Conservation (phyloP, 257 asterid species). For the Osmanthus fragrans region DNA sequence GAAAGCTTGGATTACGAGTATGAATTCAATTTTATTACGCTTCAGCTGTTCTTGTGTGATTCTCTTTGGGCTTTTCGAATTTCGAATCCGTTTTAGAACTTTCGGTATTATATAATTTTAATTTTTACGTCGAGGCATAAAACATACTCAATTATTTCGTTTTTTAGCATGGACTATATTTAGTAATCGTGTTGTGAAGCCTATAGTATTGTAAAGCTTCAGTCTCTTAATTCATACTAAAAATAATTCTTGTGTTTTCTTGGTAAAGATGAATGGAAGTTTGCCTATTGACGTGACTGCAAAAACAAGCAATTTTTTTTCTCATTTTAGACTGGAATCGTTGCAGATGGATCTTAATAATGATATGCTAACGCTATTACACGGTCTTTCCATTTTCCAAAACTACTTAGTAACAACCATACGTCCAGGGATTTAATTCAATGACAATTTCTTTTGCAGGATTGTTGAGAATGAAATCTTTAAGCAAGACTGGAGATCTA, state of each 20-base stretch:
- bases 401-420: neutral
- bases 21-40: constrained; percentile 13
- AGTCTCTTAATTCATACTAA: neutral
- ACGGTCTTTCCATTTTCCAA: neutral
- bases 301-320: neutral
- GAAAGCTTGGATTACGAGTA: constrained; percentile 96
- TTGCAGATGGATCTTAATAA: neutral
- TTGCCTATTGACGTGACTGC: neutral
- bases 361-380: neutral
- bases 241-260: neutral
- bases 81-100: neutral
- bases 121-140: neutral
- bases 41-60: constrained; percentile 30
- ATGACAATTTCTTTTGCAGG: constrained; percentile 51
- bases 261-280: neutral
- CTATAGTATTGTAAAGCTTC: neutral
- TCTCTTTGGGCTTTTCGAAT: constrained; percentile 2
- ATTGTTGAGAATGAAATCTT: constrained; percentile 80
- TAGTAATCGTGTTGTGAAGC: neutral
- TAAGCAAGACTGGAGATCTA: constrained; percentile 95
- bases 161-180: neutral
- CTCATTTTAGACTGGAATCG: too few relatives aligned
- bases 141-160: neutral
- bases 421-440: constrained; percentile 16
- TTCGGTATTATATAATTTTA: constrained; percentile 7